These are phyloP conservation scores for Agaricus sinodeliciosus DNA, from an alignment of 768 basidiomycete genomes.

Conservation along the genomic window DNA sequence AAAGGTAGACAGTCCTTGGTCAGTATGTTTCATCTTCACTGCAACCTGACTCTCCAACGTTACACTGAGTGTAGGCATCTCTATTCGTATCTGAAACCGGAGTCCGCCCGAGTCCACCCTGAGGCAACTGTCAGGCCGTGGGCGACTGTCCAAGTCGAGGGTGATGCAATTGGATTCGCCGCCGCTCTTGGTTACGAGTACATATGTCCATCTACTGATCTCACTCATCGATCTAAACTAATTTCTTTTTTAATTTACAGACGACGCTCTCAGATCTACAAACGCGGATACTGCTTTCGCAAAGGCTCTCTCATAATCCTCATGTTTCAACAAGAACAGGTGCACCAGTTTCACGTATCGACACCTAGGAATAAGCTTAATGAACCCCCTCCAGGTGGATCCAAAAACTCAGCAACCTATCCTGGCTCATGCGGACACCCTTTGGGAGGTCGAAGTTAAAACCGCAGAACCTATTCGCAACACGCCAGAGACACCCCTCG, in stretches of 20 bases:
- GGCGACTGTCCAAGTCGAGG: slow-evolving; percentile 72
- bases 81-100: slow-evolving; percentile 78
- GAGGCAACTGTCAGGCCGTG: slow-evolving; percentile 86
- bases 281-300: slow-evolving; percentile 73
- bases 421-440: slow-evolving; percentile 70
- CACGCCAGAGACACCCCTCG: slow-evolving; percentile 71
- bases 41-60: not conserved
- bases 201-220: slow-evolving; percentile 17
- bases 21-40: slow-evolving; percentile 21
- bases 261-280: slow-evolving; percentile 71
- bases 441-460: slow-evolving; percentile 88
- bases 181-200: slow-evolving; percentile 74
- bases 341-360: slow-evolving; percentile 19
- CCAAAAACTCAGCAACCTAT: slow-evolving; percentile 68
- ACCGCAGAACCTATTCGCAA: slow-evolving; percentile 75
- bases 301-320: slow-evolving; percentile 65
- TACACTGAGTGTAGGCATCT: slow-evolving; percentile 45
- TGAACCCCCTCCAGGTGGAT: slow-evolving; percentile 52
- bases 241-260: slow-evolving; percentile 18
- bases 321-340: slow-evolving; percentile 85
- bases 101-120: slow-evolving; percentile 76
- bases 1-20: slow-evolving; percentile 48
- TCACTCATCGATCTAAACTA: not conserved
- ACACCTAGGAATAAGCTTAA: slow-evolving; percentile 3
- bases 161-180: slow-evolving; percentile 76